phyloP scores from a whole-genome alignment of 2,329 filamentous ascomycete genomes.

The Knufia petricola region DNA sequence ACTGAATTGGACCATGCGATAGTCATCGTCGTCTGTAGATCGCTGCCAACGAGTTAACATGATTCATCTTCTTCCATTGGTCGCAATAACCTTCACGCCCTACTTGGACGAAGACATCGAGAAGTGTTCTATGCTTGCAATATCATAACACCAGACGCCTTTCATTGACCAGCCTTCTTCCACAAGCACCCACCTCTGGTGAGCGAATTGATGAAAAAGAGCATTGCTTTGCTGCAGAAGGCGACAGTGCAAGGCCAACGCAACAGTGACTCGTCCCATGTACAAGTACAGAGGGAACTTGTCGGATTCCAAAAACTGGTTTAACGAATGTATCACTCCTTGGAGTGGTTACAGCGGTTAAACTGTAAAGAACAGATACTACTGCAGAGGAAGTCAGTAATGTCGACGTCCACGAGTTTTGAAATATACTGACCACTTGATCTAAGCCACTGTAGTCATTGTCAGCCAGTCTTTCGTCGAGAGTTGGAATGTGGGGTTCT shows the following conservation, averaged over 20 bases:
- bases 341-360: neutral
- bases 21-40: no score
- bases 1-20: no score
- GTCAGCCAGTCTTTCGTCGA: no score
- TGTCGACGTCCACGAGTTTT: neutral
- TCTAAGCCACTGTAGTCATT: no score
- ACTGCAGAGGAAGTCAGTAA: neutral
- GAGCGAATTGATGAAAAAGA: neutral
- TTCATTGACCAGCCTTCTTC: neutral
- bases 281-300: constrained; percentile 4
- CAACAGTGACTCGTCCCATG: constrained; percentile 1
- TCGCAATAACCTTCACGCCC: no score
- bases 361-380: constrained; percentile 2
- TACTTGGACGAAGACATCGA: no score
- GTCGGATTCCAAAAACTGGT: neutral
- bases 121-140: neutral
- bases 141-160: neutral
- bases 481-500: no score
- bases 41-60: no score
- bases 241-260: constrained; percentile 3
- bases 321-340: neutral
- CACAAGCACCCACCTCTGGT: neutral
- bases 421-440: neutral
- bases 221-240: constrained; percentile 2
- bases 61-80: no score